Conservation (phyloP, 73 alveolate species). For the Stentor coeruleus region DNA sequence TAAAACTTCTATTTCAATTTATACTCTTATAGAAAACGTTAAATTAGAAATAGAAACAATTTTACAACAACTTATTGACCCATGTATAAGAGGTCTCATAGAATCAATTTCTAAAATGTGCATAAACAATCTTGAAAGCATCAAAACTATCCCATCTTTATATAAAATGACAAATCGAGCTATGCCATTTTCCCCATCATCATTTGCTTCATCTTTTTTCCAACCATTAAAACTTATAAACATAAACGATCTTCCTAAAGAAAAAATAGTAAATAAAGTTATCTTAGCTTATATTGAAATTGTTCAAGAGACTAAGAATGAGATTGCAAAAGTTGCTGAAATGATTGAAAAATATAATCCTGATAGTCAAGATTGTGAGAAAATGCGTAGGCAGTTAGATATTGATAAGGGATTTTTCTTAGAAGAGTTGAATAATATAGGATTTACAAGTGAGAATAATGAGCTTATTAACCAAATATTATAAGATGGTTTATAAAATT, state of each 20-base stretch:
- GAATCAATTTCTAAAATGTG: neutral
- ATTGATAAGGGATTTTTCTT: neutral
- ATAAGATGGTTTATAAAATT: neutral
- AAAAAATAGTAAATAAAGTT: neutral
- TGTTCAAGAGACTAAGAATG: neutral
- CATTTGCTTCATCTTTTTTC: neutral
- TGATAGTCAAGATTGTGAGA: neutral
- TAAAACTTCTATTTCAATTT: neutral
- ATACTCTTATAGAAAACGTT: neutral
- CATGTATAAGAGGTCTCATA: neutral
- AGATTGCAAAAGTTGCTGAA: neutral
- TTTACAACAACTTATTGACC: constrained; percentile 7
- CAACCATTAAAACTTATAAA: neutral
- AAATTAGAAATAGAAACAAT: neutral
- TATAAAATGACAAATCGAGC: constrained; percentile 20
- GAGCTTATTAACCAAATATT: neutral
- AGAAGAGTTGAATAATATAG: neutral
- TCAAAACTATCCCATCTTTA: neutral
- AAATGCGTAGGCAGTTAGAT: neutral
- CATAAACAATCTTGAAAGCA: neutral
- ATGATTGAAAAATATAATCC: neutral
- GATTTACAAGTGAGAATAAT: constrained; percentile 1
- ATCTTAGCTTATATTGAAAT: neutral
- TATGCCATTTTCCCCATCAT: neutral
- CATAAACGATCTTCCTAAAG: neutral